phyloP scores from a whole-genome alignment of 2,329 filamentous ascomycete species.

The Nannizzia gypsea region DNA sequence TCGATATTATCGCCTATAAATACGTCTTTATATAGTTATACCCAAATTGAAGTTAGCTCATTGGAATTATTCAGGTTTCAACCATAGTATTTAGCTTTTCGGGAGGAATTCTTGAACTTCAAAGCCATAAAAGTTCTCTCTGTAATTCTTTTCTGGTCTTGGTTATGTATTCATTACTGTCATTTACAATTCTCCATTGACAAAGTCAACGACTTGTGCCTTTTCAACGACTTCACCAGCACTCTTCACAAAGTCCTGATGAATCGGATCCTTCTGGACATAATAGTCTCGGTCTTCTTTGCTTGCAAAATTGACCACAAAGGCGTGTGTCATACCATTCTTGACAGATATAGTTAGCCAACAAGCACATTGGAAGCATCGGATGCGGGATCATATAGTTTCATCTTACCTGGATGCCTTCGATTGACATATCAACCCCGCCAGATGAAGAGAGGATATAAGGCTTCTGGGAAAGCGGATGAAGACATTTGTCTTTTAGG shows the following conservation, averaged over 20 bases:
- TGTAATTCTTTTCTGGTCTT: too few relatives aligned
- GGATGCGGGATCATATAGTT: background rate
- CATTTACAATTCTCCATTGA: conserved; percentile 17
- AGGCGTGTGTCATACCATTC: conserved; percentile 57
- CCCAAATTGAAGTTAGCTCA: background rate
- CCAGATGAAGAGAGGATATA: conserved; percentile 51
- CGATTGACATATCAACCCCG: conserved; percentile 50
- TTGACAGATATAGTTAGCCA: conserved; percentile 16
- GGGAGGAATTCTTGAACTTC: too few relatives aligned
- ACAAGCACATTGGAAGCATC: background rate
- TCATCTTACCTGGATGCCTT: conserved; percentile 47
- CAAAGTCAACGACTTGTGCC: conserved; percentile 28
- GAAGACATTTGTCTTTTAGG: conserved; percentile 47
- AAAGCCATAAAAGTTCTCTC: too few relatives aligned
- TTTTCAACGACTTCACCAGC: conserved; percentile 24
- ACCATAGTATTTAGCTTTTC: too few relatives aligned
- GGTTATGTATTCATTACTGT: background rate
- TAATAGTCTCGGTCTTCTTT: conserved; percentile 58
- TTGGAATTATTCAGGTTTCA: too few relatives aligned
- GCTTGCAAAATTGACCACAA: conserved; percentile 55
- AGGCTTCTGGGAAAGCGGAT: conserved; percentile 45
- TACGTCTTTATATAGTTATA: background rate
- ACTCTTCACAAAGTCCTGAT: conserved; percentile 47
- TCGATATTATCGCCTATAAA: background rate
- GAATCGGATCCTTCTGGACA: conserved; percentile 50